A percentile compares a stretch with the other conserved stretches of the same genome.
phyloP scores from a whole-genome alignment of 495 filamentous ascomycete genomes.

The Daldinia grandis region DNA sequence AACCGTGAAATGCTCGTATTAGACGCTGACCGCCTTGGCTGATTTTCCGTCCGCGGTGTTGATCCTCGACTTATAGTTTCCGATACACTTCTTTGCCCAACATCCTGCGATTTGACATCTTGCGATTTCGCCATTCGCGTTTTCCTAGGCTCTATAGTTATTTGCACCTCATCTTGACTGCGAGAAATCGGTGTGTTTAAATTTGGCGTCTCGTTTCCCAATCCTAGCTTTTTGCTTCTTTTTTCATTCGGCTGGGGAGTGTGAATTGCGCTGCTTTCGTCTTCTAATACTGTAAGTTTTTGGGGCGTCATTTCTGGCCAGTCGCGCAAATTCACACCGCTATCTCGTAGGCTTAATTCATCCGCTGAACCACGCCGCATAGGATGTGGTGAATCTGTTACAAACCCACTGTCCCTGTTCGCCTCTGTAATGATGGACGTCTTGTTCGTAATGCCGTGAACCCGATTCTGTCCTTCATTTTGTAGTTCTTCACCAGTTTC shows the following conservation, averaged over 20 bases:
- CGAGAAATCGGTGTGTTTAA: slow-evolving; percentile 32
- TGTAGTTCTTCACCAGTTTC: slow-evolving; percentile 51
- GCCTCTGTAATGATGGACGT: slow-evolving; percentile 35
- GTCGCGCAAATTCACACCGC: slow-evolving; percentile 61
- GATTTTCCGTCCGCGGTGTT: slow-evolving; percentile 46
- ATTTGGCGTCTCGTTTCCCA: slow-evolving; percentile 40
- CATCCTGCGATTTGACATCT: slow-evolving; percentile 13
- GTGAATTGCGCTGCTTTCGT: slow-evolving; percentile 19
- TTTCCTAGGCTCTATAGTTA: slow-evolving; percentile 32
- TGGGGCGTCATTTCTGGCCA: slow-evolving; percentile 37
- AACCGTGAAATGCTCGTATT: slow-evolving; percentile 62
- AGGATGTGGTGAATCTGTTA: slow-evolving; percentile 53
- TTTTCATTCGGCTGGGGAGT: slow-evolving; percentile 37
- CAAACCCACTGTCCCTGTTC: slow-evolving; percentile 61
- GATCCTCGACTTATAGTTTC: slow-evolving; percentile 41
- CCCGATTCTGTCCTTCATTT: slow-evolving; percentile 32
- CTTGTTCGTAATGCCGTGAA: slow-evolving; percentile 2
- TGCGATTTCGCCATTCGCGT: slow-evolving; percentile 14
- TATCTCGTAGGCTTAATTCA: slow-evolving; percentile 56
- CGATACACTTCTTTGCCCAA: slow-evolving; percentile 48
- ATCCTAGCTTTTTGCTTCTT: slow-evolving; percentile 35
- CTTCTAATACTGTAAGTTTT: slow-evolving; percentile 18
- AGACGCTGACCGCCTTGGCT: slow-evolving; percentile 52
- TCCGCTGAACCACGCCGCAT: slow-evolving; percentile 41
- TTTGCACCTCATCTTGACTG: slow-evolving; percentile 19